Conservation (phyloP, 2,329 filamentous ascomycete genomes). For the Xylariaceae sp. region DNA sequence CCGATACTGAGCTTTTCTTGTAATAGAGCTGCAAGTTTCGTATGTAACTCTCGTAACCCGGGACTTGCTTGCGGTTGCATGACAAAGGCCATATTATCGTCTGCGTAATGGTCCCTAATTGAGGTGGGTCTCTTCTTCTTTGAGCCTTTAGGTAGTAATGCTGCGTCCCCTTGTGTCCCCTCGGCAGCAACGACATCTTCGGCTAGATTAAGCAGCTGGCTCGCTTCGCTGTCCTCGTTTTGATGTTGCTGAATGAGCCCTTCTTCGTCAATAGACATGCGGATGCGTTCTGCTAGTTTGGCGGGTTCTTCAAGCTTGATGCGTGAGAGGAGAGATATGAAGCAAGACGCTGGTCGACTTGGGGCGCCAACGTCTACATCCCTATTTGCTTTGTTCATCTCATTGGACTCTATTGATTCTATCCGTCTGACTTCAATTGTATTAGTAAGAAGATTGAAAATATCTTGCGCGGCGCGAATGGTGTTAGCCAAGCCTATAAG, state of each 20-base stretch:
- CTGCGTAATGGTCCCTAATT: constrained; percentile 63
- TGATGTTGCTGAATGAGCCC: constrained; percentile 82
- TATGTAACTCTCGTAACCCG: constrained; percentile 71
- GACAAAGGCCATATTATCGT: constrained; percentile 66
- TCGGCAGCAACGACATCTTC: constrained; percentile 73
- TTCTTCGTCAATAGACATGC: constrained; percentile 87
- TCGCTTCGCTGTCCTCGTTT: constrained; percentile 74
- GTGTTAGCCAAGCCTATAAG: constrained; percentile 83
- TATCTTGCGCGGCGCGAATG: constrained; percentile 74
- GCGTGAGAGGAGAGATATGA: constrained; percentile 47
- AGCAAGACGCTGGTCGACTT: constrained; percentile 28
- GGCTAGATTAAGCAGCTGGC: constrained; percentile 74
- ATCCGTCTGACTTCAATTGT: constrained; percentile 26
- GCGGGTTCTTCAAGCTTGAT: constrained; percentile 72
- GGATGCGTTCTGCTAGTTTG: constrained; percentile 74
- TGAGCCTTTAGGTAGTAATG: constrained; percentile 60
- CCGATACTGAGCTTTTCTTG: constrained; percentile 67
- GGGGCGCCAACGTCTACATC: constrained; percentile 6
- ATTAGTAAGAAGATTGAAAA: constrained; percentile 57
- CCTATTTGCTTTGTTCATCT: neutral
- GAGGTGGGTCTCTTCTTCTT: constrained; percentile 54
- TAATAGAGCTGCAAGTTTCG: constrained; percentile 65
- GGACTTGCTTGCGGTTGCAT: constrained; percentile 74
- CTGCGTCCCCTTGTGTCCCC: constrained; percentile 63
- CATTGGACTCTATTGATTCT: neutral